These are phyloP conservation scores for Ensete ventricosum DNA, from an alignment of 176 grass and related monocot species.

Conservation along the genomic window DNA sequence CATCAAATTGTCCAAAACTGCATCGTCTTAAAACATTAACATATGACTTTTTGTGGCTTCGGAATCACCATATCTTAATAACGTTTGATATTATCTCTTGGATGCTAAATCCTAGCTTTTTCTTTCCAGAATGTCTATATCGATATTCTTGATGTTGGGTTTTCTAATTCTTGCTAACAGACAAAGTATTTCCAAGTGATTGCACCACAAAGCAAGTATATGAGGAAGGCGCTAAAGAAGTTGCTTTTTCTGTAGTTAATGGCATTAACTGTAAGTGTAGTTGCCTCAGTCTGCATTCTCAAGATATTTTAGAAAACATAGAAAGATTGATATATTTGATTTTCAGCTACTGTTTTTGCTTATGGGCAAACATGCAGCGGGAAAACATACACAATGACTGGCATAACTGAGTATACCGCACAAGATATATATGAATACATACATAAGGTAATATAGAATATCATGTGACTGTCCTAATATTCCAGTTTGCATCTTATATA, in stretches of 20 bases:
- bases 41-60: not conserved
- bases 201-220: slow-evolving; percentile 70
- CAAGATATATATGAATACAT: slow-evolving; percentile 96
- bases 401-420: slow-evolving; percentile 80
- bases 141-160: not conserved
- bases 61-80: too few relatives aligned
- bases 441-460: slow-evolving; percentile 40
- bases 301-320: slow-evolving; percentile 8
- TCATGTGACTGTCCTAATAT: too few relatives aligned
- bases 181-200: slow-evolving; percentile 72
- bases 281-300: slow-evolving; percentile 11
- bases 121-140: too few relatives aligned
- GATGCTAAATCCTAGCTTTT: too few relatives aligned
- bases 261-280: slow-evolving; percentile 85
- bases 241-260: slow-evolving; percentile 89
- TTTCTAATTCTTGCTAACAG: slow-evolving; percentile 31
- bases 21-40: not conserved
- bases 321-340: slow-evolving; percentile 4
- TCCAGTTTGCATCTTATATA: too few relatives aligned
- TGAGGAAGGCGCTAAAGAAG: slow-evolving; percentile 63
- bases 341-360: slow-evolving; percentile 84
- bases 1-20: not conserved
- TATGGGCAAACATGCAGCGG: slow-evolving; percentile 99
- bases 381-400: slow-evolving; percentile 96
- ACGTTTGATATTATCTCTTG: too few relatives aligned